Percentiles rank a stretch among this genome's conserved stretches.
Evolutionary conservation across 2,329 filamentous ascomycete genomes (phyloP).

Genomic region (Acrodontium crateriforme): DNA sequence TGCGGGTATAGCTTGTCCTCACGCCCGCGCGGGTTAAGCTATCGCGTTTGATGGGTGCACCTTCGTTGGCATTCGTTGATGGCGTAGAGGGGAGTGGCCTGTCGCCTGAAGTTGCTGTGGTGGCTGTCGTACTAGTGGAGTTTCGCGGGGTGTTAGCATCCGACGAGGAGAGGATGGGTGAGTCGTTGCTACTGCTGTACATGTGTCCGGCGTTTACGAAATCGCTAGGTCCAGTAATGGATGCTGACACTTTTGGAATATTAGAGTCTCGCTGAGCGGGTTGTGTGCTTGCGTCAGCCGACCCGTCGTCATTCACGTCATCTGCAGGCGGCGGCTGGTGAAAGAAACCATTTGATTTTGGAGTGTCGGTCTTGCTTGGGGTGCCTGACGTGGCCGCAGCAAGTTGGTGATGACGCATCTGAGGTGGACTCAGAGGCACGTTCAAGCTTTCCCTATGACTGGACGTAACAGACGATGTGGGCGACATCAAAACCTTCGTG

Average conservation of each 20-base stretch:
- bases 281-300: neutral
- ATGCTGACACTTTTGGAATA: slow-evolving; percentile 13
- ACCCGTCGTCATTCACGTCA: slow-evolving; percentile 7
- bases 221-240: slow-evolving; percentile 15
- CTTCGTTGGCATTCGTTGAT: slow-evolving; percentile 8
- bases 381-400: slow-evolving; percentile 6
- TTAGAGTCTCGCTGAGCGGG: slow-evolving; percentile 10
- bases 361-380: slow-evolving; percentile 2
- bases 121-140: slow-evolving; percentile 5
- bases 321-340: slow-evolving; percentile 20
- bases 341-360: slow-evolving; percentile 13
- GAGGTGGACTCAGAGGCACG: slow-evolving; percentile 50
- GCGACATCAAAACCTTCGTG: slow-evolving; percentile 29
- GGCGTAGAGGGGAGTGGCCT: slow-evolving; percentile 7
- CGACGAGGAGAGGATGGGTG: slow-evolving; percentile 6
- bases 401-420: slow-evolving; percentile 5
- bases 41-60: slow-evolving; percentile 46
- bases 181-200: slow-evolving; percentile 14
- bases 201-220: slow-evolving; percentile 13
- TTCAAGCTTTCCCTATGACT: slow-evolving; percentile 56
- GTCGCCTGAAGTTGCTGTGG: slow-evolving; percentile 4
- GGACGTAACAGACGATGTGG: slow-evolving; percentile 13
- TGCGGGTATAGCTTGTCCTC: slow-evolving; percentile 33
- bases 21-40: slow-evolving; percentile 42
- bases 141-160: no score